These are phyloP conservation scores for Debaryomyces hansenii DNA, from an alignment of 805 yeast genomes.

Conservation along the genomic window DNA sequence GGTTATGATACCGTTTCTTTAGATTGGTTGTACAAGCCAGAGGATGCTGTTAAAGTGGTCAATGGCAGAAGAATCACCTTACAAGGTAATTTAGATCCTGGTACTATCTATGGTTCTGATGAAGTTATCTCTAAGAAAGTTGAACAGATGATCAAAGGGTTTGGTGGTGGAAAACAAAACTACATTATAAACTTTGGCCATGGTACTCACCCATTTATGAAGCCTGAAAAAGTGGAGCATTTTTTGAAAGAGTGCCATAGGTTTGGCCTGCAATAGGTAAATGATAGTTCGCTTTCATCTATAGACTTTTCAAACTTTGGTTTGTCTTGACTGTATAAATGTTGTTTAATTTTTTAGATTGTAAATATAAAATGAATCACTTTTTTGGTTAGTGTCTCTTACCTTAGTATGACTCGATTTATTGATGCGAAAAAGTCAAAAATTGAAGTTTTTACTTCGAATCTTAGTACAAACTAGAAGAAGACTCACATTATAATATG, in stretches of 20 bases:
- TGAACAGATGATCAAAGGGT: slow-evolving; percentile 82
- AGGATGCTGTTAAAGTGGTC: slow-evolving; percentile 73
- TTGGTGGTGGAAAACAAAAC: slow-evolving; percentile 90
- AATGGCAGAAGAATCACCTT: slow-evolving; percentile 73
- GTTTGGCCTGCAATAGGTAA: slow-evolving; percentile 51
- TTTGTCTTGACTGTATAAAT: no score
- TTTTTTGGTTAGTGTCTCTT: no score
- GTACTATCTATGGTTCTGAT: slow-evolving; percentile 85
- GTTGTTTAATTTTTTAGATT: no score
- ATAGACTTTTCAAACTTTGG: no score
- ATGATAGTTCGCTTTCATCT: background rate
- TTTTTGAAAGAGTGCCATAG: slow-evolving; percentile 88
- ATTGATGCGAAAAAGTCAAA: no score
- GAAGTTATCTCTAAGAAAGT: slow-evolving; percentile 80
- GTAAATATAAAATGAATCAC: no score
- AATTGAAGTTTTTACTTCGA: no score
- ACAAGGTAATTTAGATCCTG: slow-evolving; percentile 97
- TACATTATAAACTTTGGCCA: slow-evolving; percentile 97
- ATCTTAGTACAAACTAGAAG: no score
- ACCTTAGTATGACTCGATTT: no score
- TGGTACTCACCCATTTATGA: slow-evolving; percentile 98
- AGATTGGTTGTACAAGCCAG: slow-evolving; percentile 89
- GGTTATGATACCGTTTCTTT: slow-evolving; percentile 88
- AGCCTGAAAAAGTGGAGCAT: slow-evolving; percentile 82
- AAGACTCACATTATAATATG: background rate